Conservation (phyloP, 2,329 filamentous ascomycete species). For the Periconia sp. region DNA sequence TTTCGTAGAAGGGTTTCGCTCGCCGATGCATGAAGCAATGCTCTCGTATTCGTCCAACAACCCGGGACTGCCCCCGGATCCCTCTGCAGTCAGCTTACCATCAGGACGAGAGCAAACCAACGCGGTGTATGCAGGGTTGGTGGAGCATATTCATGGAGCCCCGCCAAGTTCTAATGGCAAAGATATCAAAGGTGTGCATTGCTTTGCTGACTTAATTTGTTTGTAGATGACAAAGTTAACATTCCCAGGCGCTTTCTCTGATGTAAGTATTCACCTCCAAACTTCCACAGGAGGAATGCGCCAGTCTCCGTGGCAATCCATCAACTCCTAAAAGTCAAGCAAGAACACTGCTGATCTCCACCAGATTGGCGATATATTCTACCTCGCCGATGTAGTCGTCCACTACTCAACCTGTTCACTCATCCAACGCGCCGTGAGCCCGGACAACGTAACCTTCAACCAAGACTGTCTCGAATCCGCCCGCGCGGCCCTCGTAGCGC, state of each 20-base stretch:
- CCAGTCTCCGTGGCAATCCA: neutral
- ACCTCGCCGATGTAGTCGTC: conserved; percentile 33
- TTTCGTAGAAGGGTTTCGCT: neutral
- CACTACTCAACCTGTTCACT: conserved; percentile 37
- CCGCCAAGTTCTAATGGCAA: neutral
- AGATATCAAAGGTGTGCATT: neutral
- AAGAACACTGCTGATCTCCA: conserved; percentile 12
- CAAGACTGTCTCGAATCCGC: conserved; percentile 35
- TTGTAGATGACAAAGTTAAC: conserved; percentile 9
- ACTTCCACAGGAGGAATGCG: neutral
- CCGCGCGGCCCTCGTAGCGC: conserved; percentile 32
- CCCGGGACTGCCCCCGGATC: neutral
- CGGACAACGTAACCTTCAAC: conserved; percentile 34
- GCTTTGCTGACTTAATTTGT: conserved; percentile 3
- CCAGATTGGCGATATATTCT: conserved; percentile 34
- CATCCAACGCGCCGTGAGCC: conserved; percentile 35
- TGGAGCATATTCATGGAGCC: neutral
- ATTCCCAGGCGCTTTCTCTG: conserved; percentile 12
- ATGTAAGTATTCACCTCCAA: conserved; percentile 1
- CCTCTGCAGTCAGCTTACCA: neutral
- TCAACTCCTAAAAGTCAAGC: neutral
- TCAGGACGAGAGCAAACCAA: neutral
- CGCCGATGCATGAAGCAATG: neutral
- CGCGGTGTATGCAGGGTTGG: neutral
- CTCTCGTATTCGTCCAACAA: neutral